A percentile compares a stretch with the other conserved stretches of the same genome.
phyloP scores from a whole-genome alignment of 129 eudicot species.

The Pulicaria dysenterica region DNA sequence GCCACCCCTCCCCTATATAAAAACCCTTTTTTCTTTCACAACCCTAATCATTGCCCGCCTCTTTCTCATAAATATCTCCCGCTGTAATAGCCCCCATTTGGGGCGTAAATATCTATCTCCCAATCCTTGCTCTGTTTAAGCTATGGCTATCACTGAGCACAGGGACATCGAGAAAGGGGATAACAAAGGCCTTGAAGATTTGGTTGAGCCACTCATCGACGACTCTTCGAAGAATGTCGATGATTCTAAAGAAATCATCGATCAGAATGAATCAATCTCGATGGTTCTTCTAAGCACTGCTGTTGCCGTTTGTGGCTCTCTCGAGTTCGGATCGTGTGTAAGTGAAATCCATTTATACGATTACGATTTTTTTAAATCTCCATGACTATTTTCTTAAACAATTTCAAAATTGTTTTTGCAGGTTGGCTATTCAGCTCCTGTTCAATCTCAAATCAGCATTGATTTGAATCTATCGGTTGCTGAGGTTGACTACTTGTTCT shows the following conservation, averaged over 20 bases:
- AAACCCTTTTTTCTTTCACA: background rate
- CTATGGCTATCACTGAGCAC: slow-evolving; percentile 55
- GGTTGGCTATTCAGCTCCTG: slow-evolving; percentile 95
- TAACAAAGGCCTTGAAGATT: slow-evolving; percentile 48
- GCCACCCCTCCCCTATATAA: background rate
- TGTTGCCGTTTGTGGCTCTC: slow-evolving; percentile 93
- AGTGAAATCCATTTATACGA: slow-evolving; percentile 32
- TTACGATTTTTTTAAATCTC: slow-evolving; percentile 5
- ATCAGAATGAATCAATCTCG: slow-evolving; percentile 46
- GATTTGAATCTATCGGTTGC: slow-evolving; percentile 70
- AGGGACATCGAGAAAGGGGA: slow-evolving; percentile 58
- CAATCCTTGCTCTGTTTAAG: background rate
- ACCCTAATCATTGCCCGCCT: slow-evolving; percentile 17
- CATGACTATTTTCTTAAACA: slow-evolving; percentile 12
- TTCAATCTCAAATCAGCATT: slow-evolving; percentile 70
- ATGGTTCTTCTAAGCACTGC: slow-evolving; percentile 74
- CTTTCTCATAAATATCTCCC: slow-evolving; percentile 28
- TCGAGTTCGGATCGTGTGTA: slow-evolving; percentile 90
- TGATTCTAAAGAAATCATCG: slow-evolving; percentile 33
- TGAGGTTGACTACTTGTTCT: slow-evolving; percentile 42
- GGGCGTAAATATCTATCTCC: background rate
- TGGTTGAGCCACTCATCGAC: slow-evolving; percentile 53
- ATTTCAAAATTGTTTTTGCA: slow-evolving; percentile 46
- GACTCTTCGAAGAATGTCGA: slow-evolving; percentile 21
- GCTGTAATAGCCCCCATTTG: background rate